These are phyloP conservation scores for Wickerhamomyces sydowiorum DNA, from an alignment of 805 yeast genomes.

Conservation along the genomic window DNA sequence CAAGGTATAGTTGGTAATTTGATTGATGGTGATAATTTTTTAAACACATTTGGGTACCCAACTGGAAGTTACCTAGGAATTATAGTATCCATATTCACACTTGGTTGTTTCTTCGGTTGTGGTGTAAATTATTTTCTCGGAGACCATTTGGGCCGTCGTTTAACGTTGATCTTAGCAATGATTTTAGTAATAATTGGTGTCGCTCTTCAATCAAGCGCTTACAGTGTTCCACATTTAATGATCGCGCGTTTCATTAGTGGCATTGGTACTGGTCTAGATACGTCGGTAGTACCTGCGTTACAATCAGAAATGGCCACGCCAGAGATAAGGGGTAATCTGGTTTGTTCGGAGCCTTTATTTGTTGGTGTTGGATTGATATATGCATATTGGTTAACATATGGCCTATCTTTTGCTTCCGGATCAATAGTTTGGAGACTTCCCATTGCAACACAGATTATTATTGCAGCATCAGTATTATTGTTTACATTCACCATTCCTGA, in stretches of 20 bases:
- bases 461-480: conserved; percentile 39
- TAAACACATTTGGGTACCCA: background rate
- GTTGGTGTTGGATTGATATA: conserved; percentile 41
- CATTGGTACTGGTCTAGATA: conserved; percentile 68
- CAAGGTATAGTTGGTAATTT: conserved; percentile 3
- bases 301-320: conserved; percentile 71
- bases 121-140: conserved; percentile 36
- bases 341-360: conserved; percentile 59
- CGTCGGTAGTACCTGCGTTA: conserved; percentile 69
- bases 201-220: conserved; percentile 30
- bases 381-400: conserved; percentile 65
- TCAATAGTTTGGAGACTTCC: conserved; percentile 67
- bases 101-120: conserved; percentile 22
- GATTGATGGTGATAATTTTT: background rate
- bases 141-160: conserved; percentile 37
- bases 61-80: conserved; percentile 18
- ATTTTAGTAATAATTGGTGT: conserved; percentile 35
- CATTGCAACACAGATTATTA: conserved; percentile 63
- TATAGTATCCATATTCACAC: conserved; percentile 23
- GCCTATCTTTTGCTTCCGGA: conserved; percentile 42
- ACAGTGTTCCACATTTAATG: conserved; percentile 57
- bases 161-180: conserved; percentile 31
- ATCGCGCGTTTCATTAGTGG: conserved; percentile 57
- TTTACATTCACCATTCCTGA: conserved; percentile 47
- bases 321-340: conserved; percentile 60